Base-by-base conservation (phyloP, 2,329 filamentous ascomycete species). In the Apiospora saccharicola region DNA sequence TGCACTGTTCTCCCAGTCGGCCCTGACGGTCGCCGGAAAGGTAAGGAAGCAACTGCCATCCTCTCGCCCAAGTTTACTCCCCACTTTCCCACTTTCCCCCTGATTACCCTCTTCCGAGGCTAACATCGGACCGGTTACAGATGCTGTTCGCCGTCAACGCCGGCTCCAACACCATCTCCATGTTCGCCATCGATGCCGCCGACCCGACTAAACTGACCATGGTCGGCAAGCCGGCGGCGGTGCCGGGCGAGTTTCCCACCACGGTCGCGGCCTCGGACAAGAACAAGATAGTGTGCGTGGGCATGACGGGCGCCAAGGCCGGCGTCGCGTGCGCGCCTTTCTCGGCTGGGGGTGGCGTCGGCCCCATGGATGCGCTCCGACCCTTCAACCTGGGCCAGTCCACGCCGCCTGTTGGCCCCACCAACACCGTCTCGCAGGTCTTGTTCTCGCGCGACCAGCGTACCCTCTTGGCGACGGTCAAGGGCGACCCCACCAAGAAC, bases 111-210 rank as follows among this genome's bases (percentile, higher is more conserved):
- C 34, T 37, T 37, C 34, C 30, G 49, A 30, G 47, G 13, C 30
- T 24, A 51, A 70, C 13, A n/a, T 37, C 24, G 24, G 57, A n/a
- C 22, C 24, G 44, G 44, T 24, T 24, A 57, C 70, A 89, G 88
- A 79, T 81, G 72, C 72, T 91, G 1, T 90, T 91, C 73, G 86
- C 87, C 0, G 87, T 90, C 57, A 89, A 89, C 70, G 79, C 87
- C 1, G 87, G 87, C 5, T 88, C 86, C 30, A 88, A 89, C 76
- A 86, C 85, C 0, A 73, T 89, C 3, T 83, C 83, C 70, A 86
- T 89, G 84, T 84, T 90, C 53, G 68, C 76, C 7, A 87, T 89
- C 74, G 78, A 82, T 6, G 26, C 74, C 0, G 51, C 72, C 0
- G 79, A 89, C 72, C 83, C 87, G 0, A 85, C 85, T 0, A 80